Evolutionary conservation across 306 rosid genomes (phyloP).

Genomic region (Oemleria cerasiformis): DNA sequence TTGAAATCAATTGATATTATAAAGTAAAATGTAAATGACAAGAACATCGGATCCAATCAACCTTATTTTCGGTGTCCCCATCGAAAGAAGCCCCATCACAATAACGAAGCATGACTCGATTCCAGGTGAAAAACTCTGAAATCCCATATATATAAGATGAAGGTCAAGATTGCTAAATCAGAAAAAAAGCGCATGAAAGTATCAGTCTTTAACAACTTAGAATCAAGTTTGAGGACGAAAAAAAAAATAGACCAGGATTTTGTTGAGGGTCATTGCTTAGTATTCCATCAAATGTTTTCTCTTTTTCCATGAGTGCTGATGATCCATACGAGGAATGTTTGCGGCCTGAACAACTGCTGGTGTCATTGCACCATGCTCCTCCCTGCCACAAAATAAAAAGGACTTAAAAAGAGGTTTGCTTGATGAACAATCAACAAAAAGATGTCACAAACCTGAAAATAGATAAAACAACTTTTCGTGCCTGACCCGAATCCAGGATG

Average conservation of each 20-base stretch:
- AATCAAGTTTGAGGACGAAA: slow-evolving; percentile 20
- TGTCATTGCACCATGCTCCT: slow-evolving; percentile 81
- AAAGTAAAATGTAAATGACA: slow-evolving; percentile 1
- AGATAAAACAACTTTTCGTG: slow-evolving; percentile 75
- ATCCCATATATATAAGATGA: slow-evolving; percentile 11
- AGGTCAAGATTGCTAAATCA: slow-evolving; percentile 10
- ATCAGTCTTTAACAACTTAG: background rate
- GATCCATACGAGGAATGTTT: slow-evolving; percentile 61
- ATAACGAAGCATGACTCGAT: slow-evolving; percentile 71
- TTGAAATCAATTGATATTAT: background rate
- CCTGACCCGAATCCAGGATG: slow-evolving; percentile 84
- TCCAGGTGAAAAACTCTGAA: slow-evolving; percentile 84
- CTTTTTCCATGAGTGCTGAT: slow-evolving; percentile 59
- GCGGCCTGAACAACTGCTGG: slow-evolving; percentile 55
- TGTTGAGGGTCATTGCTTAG: slow-evolving; percentile 51
- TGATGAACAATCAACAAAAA: background rate
- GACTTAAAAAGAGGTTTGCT: background rate
- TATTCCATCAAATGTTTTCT: slow-evolving; percentile 63
- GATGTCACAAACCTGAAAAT: slow-evolving; percentile 68
- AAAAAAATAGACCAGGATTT: slow-evolving; percentile 86
- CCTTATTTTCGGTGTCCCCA: slow-evolving; percentile 67
- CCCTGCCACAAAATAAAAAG: slow-evolving; percentile 55
- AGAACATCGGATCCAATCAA: slow-evolving; percentile 20
- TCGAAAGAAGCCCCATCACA: slow-evolving; percentile 89
- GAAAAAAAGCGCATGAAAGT: background rate